Evolutionary conservation across 495 filamentous ascomycete species (phyloP).

Genomic region (Mytilinidion resinicola): DNA sequence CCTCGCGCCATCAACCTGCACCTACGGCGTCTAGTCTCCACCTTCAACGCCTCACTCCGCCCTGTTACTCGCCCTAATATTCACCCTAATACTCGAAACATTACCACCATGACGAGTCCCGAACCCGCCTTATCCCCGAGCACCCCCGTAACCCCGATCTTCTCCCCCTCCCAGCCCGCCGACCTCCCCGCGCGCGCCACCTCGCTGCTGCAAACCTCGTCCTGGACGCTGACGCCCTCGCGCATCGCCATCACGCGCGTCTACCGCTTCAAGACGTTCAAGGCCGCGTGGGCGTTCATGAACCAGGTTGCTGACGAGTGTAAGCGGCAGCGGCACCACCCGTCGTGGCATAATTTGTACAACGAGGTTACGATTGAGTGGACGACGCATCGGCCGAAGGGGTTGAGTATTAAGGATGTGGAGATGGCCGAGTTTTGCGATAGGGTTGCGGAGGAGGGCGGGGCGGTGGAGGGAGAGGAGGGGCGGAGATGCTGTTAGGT

Average conservation of each 20-base stretch:
- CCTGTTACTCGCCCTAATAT: neutral
- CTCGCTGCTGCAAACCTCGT: neutral
- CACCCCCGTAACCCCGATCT: constrained; percentile 2
- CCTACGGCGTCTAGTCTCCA: too few species aligned
- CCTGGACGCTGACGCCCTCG: constrained; percentile 14
- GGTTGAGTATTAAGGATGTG: constrained; percentile 23
- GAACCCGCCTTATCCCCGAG: neutral
- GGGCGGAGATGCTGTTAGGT: neutral
- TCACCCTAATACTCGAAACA: neutral
- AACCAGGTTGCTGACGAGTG: constrained; percentile 19
- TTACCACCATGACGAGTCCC: neutral
- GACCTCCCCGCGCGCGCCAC: constrained; percentile 13
- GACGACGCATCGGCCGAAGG: constrained; percentile 22
- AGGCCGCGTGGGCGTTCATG: constrained; percentile 23
- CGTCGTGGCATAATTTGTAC: constrained; percentile 24
- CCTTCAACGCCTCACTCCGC: too few species aligned
- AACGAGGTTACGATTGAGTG: constrained; percentile 22
- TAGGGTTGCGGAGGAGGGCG: constrained; percentile 9
- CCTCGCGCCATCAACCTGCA: neutral
- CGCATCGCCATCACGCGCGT: constrained; percentile 13
- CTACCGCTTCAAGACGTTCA: constrained; percentile 20
- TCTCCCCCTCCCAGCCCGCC: constrained; percentile 9
- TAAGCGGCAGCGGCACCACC: constrained; percentile 20
- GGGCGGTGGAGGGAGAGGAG: neutral
- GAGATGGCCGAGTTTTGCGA: constrained; percentile 28